Base-by-base conservation (phyloP, 345 rosid genomes). In the Rhodamnia argentea region DNA sequence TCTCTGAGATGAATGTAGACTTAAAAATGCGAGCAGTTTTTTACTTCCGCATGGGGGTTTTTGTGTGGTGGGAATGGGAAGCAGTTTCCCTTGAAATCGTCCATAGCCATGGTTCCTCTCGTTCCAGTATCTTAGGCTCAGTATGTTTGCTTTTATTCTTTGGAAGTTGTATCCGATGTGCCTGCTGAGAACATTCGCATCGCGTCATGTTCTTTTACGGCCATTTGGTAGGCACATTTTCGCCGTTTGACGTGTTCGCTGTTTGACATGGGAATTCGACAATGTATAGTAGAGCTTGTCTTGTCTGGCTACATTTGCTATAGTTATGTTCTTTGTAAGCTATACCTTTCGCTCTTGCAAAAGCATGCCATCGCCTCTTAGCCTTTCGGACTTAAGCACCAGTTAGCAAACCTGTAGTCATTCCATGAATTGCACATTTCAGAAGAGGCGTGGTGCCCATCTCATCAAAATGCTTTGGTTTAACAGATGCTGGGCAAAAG, bases 31-130 rank as follows among this genome's bases (percentile, higher is more conserved):
- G 24, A 70, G 78, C 47, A 70, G 44, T 70, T 54, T 52, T 82
- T 82, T 82, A 86, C 75, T 62, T 84, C 83, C 86, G 86, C 88
- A 87, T 78, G 88, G 87, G 88, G 84, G 74, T 84, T 90, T 88
- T 74, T 81, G 56, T 75, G 84, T 86, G 86, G 87, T 86, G 37
- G 64, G 84, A 81, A 83, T 83, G 62, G 83, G 82, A 52, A 29
- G 86, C 84, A 62, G 78, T 56, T 55, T 75, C 55, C 88, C 86
- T 84, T 90, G 87, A 88, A 85, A 86, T 83, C 53, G 83, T 88
- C 10, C 83, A 59, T 54, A 81, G 82, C 52, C 76, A 70, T 32
- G 74, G 74, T 70, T 85, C 83, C 88, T 52, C 59, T 52, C 87
- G 90, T 87, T 82, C 74, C 29, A 42, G 84, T 81, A 32, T 70